Evolutionary conservation across 179 eudicot species (phyloP).

Genomic region (Silene noctiflora): DNA sequence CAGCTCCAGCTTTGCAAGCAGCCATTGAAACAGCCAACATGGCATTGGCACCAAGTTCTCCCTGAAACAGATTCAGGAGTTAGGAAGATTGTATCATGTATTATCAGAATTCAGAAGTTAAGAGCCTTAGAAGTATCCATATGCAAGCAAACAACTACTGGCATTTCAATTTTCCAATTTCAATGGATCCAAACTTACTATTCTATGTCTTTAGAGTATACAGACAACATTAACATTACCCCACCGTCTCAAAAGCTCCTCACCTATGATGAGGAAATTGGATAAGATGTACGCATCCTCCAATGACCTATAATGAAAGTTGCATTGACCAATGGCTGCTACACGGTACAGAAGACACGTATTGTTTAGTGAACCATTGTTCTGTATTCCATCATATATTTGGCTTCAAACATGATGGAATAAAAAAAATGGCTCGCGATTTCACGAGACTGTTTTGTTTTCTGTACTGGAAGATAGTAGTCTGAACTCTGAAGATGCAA

Average conservation of each 20-base stretch:
- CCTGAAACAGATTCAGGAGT: conserved; percentile 40
- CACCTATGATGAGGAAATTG: background rate
- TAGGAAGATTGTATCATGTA: background rate
- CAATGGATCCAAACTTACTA: background rate
- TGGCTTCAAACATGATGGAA: background rate
- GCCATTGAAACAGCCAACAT: conserved; percentile 94
- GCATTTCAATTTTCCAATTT: background rate
- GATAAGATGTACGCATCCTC: background rate
- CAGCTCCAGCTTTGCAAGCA: conserved; percentile 99
- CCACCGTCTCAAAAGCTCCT: too few relatives aligned
- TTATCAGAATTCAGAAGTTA: background rate
- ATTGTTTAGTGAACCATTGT: background rate
- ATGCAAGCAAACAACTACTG: conserved; percentile 10
- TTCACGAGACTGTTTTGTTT: background rate
- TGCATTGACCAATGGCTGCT: background rate
- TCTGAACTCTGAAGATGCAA: background rate
- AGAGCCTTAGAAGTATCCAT: conserved; percentile 3
- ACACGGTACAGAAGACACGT: background rate
- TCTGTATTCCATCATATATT: background rate
- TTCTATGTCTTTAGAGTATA: background rate
- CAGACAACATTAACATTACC: too few relatives aligned
- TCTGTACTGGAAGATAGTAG: background rate
- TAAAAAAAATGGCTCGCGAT: background rate
- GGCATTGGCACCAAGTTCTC: conserved; percentile 98
- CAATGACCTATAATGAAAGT: background rate